Evolutionary conservation across 2,329 filamentous ascomycete genomes (phyloP).

Genomic region (Pseudophaeomoniella oleicola): DNA sequence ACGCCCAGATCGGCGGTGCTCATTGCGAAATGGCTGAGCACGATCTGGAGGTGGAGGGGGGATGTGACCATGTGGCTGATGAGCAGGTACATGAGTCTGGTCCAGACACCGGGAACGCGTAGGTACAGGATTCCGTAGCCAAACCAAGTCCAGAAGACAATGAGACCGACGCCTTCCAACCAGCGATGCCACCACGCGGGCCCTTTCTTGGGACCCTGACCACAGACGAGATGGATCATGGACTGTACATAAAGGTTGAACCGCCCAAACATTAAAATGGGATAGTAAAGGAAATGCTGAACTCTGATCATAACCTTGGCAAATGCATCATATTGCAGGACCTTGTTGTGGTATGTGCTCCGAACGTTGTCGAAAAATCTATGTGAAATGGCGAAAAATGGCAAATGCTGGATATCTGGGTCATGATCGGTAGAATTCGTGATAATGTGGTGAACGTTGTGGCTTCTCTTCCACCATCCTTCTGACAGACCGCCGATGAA

Average conservation of each 20-base stretch:
- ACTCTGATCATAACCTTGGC: slow-evolving; percentile 56
- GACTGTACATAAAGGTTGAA: slow-evolving; percentile 79
- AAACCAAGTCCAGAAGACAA: slow-evolving; percentile 78
- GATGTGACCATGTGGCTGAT: slow-evolving; percentile 69
- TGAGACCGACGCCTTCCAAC: slow-evolving; percentile 61
- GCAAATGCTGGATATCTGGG: slow-evolving; percentile 84
- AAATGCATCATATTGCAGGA: slow-evolving; percentile 65
- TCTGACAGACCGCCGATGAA: slow-evolving; percentile 79
- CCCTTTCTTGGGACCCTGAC: slow-evolving; percentile 58
- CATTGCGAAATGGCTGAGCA: slow-evolving; percentile 86
- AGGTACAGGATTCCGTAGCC: slow-evolving; percentile 69
- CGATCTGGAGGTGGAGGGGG: slow-evolving; percentile 79
- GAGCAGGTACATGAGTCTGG: slow-evolving; percentile 60
- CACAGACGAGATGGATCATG: slow-evolving; percentile 59
- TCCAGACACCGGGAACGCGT: slow-evolving; percentile 52
- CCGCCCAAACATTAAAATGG: slow-evolving; percentile 63
- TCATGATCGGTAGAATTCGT: slow-evolving; percentile 94
- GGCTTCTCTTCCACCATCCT: slow-evolving; percentile 94
- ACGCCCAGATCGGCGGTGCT: slow-evolving; percentile 75
- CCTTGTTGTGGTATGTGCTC: slow-evolving; percentile 69
- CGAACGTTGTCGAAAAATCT: slow-evolving; percentile 58
- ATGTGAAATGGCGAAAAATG: slow-evolving; percentile 76
- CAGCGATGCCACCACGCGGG: slow-evolving; percentile 72
- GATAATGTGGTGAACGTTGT: slow-evolving; percentile 94
- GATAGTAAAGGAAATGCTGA: slow-evolving; percentile 73